Percentiles rank a stretch among this genome's conserved stretches.
These are phyloP conservation scores for Cokeromyces recurvatus DNA, from an alignment of 371 early-diverging fungal species.

Conservation along the genomic window DNA sequence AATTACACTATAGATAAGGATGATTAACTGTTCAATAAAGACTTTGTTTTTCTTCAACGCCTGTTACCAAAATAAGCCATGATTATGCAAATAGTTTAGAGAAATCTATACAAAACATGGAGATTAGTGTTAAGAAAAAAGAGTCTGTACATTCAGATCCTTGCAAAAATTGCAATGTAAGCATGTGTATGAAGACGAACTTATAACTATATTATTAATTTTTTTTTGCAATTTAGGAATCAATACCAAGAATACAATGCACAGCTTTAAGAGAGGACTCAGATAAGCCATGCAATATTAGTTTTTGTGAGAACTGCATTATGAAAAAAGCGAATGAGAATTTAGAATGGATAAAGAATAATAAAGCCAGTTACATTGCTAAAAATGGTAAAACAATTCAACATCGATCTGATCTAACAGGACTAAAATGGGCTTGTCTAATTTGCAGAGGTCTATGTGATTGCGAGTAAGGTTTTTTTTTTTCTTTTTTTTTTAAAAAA, in stretches of 20 bases:
- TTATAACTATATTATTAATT: no score
- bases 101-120: slow-evolving; percentile 5
- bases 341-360: slow-evolving; percentile 1
- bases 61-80: background rate
- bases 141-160: background rate
- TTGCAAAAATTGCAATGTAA: slow-evolving; percentile 10
- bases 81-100: no score
- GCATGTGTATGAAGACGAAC: no score
- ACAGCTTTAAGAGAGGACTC: slow-evolving; percentile 2
- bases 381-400: slow-evolving; percentile 1
- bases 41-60: background rate
- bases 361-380: background rate
- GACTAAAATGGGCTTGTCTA: slow-evolving; percentile 15
- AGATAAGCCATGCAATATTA: background rate
- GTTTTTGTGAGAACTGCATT: slow-evolving; percentile 11
- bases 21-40: no score
- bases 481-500: background rate
- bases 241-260: slow-evolving; percentile 5
- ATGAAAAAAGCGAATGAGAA: background rate
- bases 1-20: no score
- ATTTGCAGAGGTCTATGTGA: slow-evolving; percentile 16
- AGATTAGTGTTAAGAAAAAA: slow-evolving; percentile 1
- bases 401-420: slow-evolving; percentile 1
- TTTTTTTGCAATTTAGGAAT: no score
- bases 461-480: slow-evolving; percentile 16